These are phyloP conservation scores for Fistulina hepatica DNA, from an alignment of 1,284 basidiomycete species.

Conservation along the genomic window DNA sequence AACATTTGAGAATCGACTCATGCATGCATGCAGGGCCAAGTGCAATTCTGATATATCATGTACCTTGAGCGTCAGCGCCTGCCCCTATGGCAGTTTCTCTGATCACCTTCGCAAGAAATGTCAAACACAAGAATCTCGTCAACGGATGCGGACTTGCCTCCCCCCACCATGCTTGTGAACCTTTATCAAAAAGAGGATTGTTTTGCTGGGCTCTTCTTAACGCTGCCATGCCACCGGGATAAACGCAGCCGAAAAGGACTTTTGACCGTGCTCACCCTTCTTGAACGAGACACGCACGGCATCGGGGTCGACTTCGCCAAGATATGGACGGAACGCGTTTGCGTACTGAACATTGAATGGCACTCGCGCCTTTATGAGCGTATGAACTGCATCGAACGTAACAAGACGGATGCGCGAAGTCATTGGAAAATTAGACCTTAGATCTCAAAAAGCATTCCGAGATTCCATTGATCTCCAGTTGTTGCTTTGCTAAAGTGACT, in stretches of 20 bases:
- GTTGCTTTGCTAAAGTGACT: too few species aligned
- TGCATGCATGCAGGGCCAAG: background rate
- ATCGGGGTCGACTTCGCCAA: conserved; percentile 45
- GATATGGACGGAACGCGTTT: conserved; percentile 48
- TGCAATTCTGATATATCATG: conserved; percentile 2
- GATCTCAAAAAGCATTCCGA: conserved; percentile 3
- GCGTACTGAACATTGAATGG: conserved; percentile 64
- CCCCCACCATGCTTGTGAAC: conserved; percentile 54
- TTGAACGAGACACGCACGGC: conserved; percentile 56
- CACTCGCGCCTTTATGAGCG: conserved; percentile 49
- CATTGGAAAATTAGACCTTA: background rate
- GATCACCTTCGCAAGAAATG: too few species aligned
- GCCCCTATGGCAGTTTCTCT: conserved; percentile 59
- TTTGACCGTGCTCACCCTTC: conserved; percentile 29
- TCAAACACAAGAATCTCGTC: too few species aligned
- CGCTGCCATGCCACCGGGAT: conserved; percentile 30
- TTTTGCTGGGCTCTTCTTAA: conserved; percentile 48
- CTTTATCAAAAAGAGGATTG: conserved; percentile 39
- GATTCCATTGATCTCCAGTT: too few species aligned
- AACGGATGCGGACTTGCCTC: too few species aligned
- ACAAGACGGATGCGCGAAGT: conserved; percentile 39
- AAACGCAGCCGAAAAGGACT: conserved; percentile 8
- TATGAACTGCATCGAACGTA: conserved; percentile 63
- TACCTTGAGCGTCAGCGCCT: conserved; percentile 48
- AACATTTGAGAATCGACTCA: conserved; percentile 6